Base-by-base conservation (phyloP, 306 rosid species). In the Glycine latifolia region DNA sequence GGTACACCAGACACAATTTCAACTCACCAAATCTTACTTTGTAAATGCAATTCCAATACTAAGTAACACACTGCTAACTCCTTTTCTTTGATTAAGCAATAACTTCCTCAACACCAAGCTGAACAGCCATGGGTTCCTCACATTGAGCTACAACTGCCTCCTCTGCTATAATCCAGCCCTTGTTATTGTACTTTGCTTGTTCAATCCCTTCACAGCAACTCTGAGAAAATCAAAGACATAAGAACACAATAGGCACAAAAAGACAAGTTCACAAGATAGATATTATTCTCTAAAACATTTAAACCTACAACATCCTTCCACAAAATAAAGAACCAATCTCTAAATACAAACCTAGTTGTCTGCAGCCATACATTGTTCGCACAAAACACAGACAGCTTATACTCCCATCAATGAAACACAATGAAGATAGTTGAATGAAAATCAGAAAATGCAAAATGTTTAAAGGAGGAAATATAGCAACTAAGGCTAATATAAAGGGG, bases 91-190 rank as follows among this genome's bases (percentile, higher is more conserved):
- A 80, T 56, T 3, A 44, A 70, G 16, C 71, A 55, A 70, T 13
- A 59, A n/a, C 4, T 20, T 58, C 44, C 70, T 77, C 17, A 15
- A 46, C 72, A 43, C 9, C 47, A 43, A 43, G 8, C 63, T 71
- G 82, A 7, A 68, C 35, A 39, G 88, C 58, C 50, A 82, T 71
- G 26, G 88, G 78, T 78, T 88, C 85, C 67, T 94, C 97, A 31
- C 17, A 62, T 79, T 94, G 97, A 77, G 87, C 91, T 47, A 89
- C 75, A 62, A 87, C 87, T 47, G 91, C 86, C 85, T 94, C 98
- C 83, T 92, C 95, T 7, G 80, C 82, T 72, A 92, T 89, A 68
- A 83, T 76, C 95, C 98, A 92, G 56, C 85, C 89, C 58, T 85
- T 73, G 35, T 85, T 73, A 41, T 56, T 46, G 49, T 80, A 61